phyloP scores from a whole-genome alignment of 2,329 filamentous ascomycete species.

The Hymenoscyphus albidus region DNA sequence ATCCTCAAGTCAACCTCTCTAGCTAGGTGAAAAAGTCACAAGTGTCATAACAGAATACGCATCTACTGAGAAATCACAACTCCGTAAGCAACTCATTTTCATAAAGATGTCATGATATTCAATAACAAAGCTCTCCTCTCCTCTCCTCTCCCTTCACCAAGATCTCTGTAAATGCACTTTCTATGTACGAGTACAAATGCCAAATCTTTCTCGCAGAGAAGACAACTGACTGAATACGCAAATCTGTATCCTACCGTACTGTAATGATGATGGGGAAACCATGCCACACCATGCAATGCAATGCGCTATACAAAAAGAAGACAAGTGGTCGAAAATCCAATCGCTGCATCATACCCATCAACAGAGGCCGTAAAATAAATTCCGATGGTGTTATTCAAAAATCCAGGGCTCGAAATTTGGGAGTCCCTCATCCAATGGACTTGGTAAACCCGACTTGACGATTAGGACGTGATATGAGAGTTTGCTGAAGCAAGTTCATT shows the following conservation, averaged over 20 bases:
- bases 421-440: neutral
- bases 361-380: neutral
- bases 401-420: neutral
- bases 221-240: neutral
- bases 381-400: neutral
- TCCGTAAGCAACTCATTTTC: too few species aligned
- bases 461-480: neutral
- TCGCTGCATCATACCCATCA: neutral
- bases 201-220: too few species aligned
- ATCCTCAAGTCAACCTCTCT: too few species aligned
- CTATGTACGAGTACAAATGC: too few species aligned
- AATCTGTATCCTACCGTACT: neutral
- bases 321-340: neutral
- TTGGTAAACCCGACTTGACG: neutral
- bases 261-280: neutral
- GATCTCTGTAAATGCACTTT: too few species aligned
- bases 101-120: too few species aligned
- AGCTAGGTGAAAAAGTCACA: too few species aligned
- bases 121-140: too few species aligned
- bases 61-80: too few species aligned
- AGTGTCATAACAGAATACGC: too few species aligned
- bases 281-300: conserved; percentile 1
- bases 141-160: too few species aligned
- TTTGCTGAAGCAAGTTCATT: neutral
- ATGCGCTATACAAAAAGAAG: neutral